A percentile compares a stretch with the other conserved stretches of the same genome.
phyloP scores from a whole-genome alignment of 345 rosid species.

The Gossypium arboreum region DNA sequence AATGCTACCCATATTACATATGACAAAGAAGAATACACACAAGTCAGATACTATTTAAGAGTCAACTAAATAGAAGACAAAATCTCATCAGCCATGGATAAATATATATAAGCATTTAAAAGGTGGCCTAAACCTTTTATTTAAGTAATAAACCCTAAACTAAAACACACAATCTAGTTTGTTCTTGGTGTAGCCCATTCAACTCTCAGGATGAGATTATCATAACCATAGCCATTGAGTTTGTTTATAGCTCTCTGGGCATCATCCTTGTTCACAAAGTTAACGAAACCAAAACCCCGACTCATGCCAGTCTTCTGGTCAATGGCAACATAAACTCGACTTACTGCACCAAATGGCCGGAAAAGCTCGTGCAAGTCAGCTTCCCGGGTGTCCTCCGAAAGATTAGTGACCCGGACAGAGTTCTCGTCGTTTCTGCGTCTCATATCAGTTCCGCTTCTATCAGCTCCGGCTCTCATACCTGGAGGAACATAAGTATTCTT shows the following conservation, averaged over 20 bases:
- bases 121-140: not conserved
- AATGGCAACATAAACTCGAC: slow-evolving; percentile 77
- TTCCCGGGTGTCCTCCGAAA: slow-evolving; percentile 86
- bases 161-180: slow-evolving; percentile 32
- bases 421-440: slow-evolving; percentile 90
- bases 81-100: not conserved
- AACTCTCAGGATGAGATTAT: slow-evolving; percentile 84
- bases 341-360: slow-evolving; percentile 78
- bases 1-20: not conserved
- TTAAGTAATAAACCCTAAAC: not conserved
- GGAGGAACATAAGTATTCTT: slow-evolving; percentile 78
- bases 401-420: slow-evolving; percentile 79
- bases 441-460: slow-evolving; percentile 76
- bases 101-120: not conserved
- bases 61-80: not conserved
- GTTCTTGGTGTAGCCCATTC: slow-evolving; percentile 93
- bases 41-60: not conserved
- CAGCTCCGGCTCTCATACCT: slow-evolving; percentile 69
- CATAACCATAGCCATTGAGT: slow-evolving; percentile 88
- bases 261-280: slow-evolving; percentile 80
- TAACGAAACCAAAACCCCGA: slow-evolving; percentile 90
- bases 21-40: not conserved
- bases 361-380: slow-evolving; percentile 78
- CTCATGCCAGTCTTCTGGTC: slow-evolving; percentile 86
- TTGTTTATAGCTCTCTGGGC: slow-evolving; percentile 87